phyloP scores from a whole-genome alignment of 2,329 filamentous ascomycete genomes.

The Aspergillus proliferans region DNA sequence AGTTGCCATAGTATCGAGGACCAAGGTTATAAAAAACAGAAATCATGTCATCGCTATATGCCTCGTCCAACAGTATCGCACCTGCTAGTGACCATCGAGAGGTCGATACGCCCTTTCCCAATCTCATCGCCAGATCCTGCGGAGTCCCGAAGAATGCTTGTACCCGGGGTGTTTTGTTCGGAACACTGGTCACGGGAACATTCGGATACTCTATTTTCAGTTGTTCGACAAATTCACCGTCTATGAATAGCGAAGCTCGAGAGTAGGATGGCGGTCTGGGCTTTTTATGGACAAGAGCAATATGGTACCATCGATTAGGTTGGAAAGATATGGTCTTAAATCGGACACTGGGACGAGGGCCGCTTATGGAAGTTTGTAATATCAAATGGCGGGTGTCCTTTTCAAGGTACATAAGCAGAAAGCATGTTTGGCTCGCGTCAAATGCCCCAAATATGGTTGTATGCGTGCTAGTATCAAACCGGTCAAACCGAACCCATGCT shows the following conservation, averaged over 20 bases:
- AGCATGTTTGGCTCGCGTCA: slow-evolving; percentile 86
- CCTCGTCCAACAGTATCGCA: slow-evolving; percentile 81
- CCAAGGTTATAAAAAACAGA: slow-evolving; percentile 87
- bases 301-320: slow-evolving; percentile 81
- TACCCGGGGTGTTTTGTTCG: slow-evolving; percentile 54
- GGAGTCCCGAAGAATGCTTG: slow-evolving; percentile 94
- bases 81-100: slow-evolving; percentile 87
- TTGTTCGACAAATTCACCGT: slow-evolving; percentile 91
- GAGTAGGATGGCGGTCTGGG: slow-evolving; percentile 68
- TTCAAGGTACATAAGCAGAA: slow-evolving; percentile 87
- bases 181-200: slow-evolving; percentile 58
- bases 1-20: slow-evolving; percentile 88
- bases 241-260: slow-evolving; percentile 80
- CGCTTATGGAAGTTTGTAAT: slow-evolving; percentile 86
- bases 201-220: slow-evolving; percentile 81
- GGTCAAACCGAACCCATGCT: slow-evolving; percentile 81
- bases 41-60: slow-evolving; percentile 82
- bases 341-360: slow-evolving; percentile 77
- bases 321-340: slow-evolving; percentile 80
- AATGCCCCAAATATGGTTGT: slow-evolving; percentile 96
- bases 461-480: slow-evolving; percentile 76
- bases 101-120: slow-evolving; percentile 65
- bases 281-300: slow-evolving; percentile 77
- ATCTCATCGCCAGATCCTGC: slow-evolving; percentile 69
- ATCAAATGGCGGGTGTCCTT: slow-evolving; percentile 92